These are phyloP conservation scores for Alternaria sp. DNA, from an alignment of 2,329 filamentous ascomycete genomes.

Conservation along the genomic window DNA sequence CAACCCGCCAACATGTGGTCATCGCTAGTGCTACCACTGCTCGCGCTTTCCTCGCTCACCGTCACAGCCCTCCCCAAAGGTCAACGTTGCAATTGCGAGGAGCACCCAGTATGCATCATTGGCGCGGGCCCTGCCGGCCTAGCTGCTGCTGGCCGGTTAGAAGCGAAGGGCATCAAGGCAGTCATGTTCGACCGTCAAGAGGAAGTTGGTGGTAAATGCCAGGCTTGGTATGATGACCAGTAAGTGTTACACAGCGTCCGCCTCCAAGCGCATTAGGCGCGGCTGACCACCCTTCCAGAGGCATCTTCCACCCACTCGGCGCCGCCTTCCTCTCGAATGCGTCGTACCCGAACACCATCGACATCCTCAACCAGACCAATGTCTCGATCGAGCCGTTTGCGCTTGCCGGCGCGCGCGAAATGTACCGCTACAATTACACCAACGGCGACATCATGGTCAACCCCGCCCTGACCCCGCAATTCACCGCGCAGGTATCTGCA, in stretches of 20 bases:
- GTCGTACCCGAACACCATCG: constrained; percentile 44
- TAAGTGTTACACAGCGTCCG: constrained; percentile 39
- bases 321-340: constrained; percentile 50
- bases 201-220: constrained; percentile 47
- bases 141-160: constrained; percentile 41
- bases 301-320: constrained; percentile 48
- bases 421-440: constrained; percentile 45
- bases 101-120: constrained; percentile 46
- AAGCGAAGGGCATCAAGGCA: constrained; percentile 44
- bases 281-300: constrained; percentile 46
- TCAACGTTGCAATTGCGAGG: constrained; percentile 20
- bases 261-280: constrained; percentile 25
- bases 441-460: constrained; percentile 33
- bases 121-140: constrained; percentile 48
- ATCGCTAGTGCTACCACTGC: constrained; percentile 28
- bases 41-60: constrained; percentile 31
- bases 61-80: constrained; percentile 33
- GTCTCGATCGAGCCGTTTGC: constrained; percentile 41
- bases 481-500: constrained; percentile 31
- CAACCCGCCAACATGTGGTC: constrained; percentile 29
- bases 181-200: constrained; percentile 46
- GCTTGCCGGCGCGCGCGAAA: constrained; percentile 40
- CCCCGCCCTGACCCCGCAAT: constrained; percentile 28
- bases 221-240: constrained; percentile 47
- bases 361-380: constrained; percentile 42